phyloP scores from a whole-genome alignment of 495 filamentous ascomycete genomes.

The Annulohypoxylon maeteangense region DNA sequence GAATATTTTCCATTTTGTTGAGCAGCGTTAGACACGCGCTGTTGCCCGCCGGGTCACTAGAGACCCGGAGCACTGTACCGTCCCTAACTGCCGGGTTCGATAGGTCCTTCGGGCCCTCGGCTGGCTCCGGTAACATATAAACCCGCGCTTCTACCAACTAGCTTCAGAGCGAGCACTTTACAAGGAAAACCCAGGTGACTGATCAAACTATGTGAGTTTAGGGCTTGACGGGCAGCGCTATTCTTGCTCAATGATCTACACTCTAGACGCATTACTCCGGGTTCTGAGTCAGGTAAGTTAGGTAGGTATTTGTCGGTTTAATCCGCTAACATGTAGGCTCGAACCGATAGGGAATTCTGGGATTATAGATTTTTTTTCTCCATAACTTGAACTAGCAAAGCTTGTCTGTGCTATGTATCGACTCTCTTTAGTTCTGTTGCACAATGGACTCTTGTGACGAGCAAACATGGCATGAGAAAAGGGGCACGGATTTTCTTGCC shows the following conservation, averaged over 20 bases:
- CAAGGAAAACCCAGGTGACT: constrained; percentile 17
- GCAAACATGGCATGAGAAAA: neutral
- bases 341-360: neutral
- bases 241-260: constrained; percentile 4
- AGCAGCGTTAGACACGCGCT: neutral
- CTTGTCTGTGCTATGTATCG: neutral
- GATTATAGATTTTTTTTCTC: neutral
- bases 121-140: constrained; percentile 15
- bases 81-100: constrained; percentile 26
- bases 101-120: constrained; percentile 18
- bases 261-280: neutral
- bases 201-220: neutral
- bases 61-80: neutral
- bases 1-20: constrained; percentile 20
- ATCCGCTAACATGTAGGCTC: neutral
- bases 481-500: neutral
- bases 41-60: constrained; percentile 1
- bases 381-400: neutral
- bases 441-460: neutral
- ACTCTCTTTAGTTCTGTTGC: neutral
- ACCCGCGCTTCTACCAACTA: constrained; percentile 7
- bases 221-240: neutral
- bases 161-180: constrained; percentile 5
- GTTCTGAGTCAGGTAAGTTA: neutral
- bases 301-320: neutral